Evolutionary conservation across 2,329 filamentous ascomycete species (phyloP).

Genomic region (Fusarium bulbicola): DNA sequence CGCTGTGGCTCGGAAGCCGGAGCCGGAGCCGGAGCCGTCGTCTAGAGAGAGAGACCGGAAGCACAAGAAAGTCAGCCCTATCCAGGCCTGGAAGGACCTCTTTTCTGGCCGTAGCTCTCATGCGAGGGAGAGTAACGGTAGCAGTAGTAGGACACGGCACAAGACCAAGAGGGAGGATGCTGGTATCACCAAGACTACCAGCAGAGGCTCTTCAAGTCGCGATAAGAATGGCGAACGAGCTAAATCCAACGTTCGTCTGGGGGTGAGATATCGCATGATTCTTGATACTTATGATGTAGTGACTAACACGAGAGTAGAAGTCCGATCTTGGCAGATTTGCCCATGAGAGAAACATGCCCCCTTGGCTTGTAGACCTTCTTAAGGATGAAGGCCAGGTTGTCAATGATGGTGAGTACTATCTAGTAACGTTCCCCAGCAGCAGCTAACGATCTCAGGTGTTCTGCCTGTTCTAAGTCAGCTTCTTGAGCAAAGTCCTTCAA

Average conservation of each 20-base stretch:
- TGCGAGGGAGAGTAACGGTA: conserved; percentile 21
- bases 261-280: conserved; percentile 14
- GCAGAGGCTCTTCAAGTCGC: conserved; percentile 2
- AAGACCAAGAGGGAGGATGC: conserved; percentile 36
- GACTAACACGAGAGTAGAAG: conserved; percentile 50
- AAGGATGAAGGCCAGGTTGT: conserved; percentile 65
- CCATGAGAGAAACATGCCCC: conserved; percentile 78
- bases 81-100: conserved; percentile 39
- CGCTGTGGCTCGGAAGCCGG: conserved; percentile 10
- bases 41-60: conserved; percentile 20
- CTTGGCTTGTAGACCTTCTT: conserved; percentile 71
- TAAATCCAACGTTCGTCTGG: conserved; percentile 28
- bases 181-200: conserved; percentile 7
- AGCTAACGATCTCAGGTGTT: conserved; percentile 53
- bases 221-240: conserved; percentile 3
- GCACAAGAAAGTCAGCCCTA: conserved; percentile 22
- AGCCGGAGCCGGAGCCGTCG: conserved; percentile 6
- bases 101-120: conserved; percentile 17
- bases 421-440: not conserved
- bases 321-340: conserved; percentile 76
- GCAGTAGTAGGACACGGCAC: conserved; percentile 32
- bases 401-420: conserved; percentile 55
- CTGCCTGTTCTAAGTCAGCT: conserved; percentile 71
- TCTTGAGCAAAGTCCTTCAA: conserved; percentile 68
- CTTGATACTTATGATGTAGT: not conserved